Percentiles rank a stretch among this genome's conserved stretches.
Conservation (phyloP, 2,329 filamentous ascomycete species). For the Tolypocladium nubicola region DNA sequence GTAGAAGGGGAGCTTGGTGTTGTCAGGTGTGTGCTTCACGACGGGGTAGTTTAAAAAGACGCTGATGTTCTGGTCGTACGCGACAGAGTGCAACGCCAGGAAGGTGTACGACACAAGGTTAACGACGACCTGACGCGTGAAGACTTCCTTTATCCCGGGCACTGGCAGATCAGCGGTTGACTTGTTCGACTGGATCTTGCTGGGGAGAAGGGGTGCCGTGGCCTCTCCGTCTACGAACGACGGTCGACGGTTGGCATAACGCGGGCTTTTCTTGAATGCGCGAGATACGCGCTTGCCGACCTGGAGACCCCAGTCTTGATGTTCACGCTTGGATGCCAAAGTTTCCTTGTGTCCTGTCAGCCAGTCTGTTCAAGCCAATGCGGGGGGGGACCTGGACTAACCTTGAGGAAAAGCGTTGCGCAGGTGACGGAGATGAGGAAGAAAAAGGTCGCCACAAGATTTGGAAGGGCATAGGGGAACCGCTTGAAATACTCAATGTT, state of each 20-base stretch:
- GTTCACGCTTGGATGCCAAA: slow-evolving; percentile 56
- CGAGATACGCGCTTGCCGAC: slow-evolving; percentile 56
- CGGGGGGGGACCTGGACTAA: slow-evolving; percentile 14
- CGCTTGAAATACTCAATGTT: slow-evolving; percentile 55
- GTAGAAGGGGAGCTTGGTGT: slow-evolving; percentile 60
- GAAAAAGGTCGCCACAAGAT: slow-evolving; percentile 63
- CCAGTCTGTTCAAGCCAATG: background rate
- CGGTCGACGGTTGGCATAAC: slow-evolving; percentile 21
- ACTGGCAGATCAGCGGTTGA: slow-evolving; percentile 7
- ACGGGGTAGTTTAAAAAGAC: slow-evolving; percentile 76
- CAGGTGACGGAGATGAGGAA: slow-evolving; percentile 68
- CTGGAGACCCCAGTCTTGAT: slow-evolving; percentile 63
- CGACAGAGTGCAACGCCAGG: slow-evolving; percentile 70
- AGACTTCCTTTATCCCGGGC: slow-evolving; percentile 49
- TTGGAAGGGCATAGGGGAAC: slow-evolving; percentile 79
- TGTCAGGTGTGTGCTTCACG: slow-evolving; percentile 44
- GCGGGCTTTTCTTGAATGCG: slow-evolving; percentile 19
- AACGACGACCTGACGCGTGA: slow-evolving; percentile 62
- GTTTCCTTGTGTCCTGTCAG: slow-evolving; percentile 52
- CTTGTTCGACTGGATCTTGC: slow-evolving; percentile 15
- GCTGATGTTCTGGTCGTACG: slow-evolving; percentile 79
- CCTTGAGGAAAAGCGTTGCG: slow-evolving; percentile 68
- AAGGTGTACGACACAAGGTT: slow-evolving; percentile 71
- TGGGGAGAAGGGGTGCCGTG: slow-evolving; percentile 42
- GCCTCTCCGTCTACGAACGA: slow-evolving; percentile 47